Base-by-base conservation (phyloP, 2,329 filamentous ascomycete genomes). In the Albifimbria verrucaria region DNA sequence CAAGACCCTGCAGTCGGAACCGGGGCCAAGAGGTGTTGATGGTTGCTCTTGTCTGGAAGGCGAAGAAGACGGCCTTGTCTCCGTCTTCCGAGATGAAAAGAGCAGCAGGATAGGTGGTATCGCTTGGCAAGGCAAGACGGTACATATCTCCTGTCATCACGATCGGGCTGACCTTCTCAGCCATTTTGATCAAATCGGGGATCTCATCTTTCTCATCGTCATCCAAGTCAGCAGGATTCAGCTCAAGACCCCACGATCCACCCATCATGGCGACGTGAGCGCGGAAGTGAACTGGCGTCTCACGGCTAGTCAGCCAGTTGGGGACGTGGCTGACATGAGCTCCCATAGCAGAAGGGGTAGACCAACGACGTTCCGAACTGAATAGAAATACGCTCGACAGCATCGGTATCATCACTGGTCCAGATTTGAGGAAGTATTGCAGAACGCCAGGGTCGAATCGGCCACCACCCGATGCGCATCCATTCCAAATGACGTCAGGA, bases 191-290 rank as follows among this genome's bases (percentile, higher is more conserved):
- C 2, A 87, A 70, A 0, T 62, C 72, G 0, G 84, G 83, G 1
- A 88, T 73, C 26, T 73, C 70, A 0, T 68, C 73, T 46, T 69
- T 72, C n/a, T 87, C 84, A 10, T 77, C 77, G 0, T 71, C 71
- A 0, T 67, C 66, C 7, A 85, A 74, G 9, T 78, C 72, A 0
- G 68, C 69, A 0, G 84, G 85, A 60, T 86, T 76, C 7, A 88
- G 74, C 62, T 88, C 84, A 11, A 87, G 75, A 0, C 85, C 85
- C 57, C 87, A 87, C 0, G 81, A 85, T 2, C 84, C 84, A 51
- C 85, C 85, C 84, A 87, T 87, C 72, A 86, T 82, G 6, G 85
- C 85, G 0, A 87, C 84, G 52, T 87, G 83, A 0, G 80, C 82
- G 28, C 85, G 81, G 70, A 87, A 87, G 1, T 67, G 65, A 11